These are phyloP conservation scores for Centaurea solstitialis DNA, from an alignment of 129 eudicot species.

Conservation along the genomic window DNA sequence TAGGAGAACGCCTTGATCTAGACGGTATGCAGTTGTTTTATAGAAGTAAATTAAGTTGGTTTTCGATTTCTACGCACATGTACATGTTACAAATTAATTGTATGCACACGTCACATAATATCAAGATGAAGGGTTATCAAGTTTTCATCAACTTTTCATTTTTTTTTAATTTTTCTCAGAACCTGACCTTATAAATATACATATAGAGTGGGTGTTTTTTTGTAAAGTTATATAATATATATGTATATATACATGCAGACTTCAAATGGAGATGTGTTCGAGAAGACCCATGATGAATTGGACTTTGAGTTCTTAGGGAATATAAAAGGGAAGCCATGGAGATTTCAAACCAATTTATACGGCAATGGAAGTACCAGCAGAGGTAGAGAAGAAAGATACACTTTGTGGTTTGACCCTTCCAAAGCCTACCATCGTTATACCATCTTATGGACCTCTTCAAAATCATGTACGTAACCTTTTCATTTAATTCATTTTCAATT, in stretches of 20 bases:
- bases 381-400: conserved; percentile 95
- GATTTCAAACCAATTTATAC: conserved; percentile 89
- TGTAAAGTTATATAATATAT: not conserved
- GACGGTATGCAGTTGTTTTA: too few relatives aligned
- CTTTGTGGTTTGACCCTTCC: conserved; percentile 86
- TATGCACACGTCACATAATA: too few relatives aligned
- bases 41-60: too few relatives aligned
- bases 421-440: conserved; percentile 80
- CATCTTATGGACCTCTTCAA: conserved; percentile 73
- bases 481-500: not conserved
- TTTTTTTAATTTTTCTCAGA: too few relatives aligned
- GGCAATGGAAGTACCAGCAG: conserved; percentile 94
- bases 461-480: conserved; percentile 62
- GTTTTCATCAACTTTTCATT: too few relatives aligned
- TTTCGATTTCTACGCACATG: too few relatives aligned
- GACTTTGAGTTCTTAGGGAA: conserved; percentile 93
- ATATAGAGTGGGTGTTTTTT: too few relatives aligned
- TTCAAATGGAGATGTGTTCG: conserved; percentile 77
- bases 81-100: too few relatives aligned
- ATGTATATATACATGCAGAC: conserved; percentile 39
- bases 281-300: conserved; percentile 78
- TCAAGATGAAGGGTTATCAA: too few relatives aligned
- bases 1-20: too few relatives aligned
- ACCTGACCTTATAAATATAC: too few relatives aligned
- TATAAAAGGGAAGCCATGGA: conserved; percentile 78